Evolutionary conservation across 108 stramenopile genomes (phyloP), one percentile per base, ranked within the genome.

Genomic region (Epithemia pelagica): DNA sequence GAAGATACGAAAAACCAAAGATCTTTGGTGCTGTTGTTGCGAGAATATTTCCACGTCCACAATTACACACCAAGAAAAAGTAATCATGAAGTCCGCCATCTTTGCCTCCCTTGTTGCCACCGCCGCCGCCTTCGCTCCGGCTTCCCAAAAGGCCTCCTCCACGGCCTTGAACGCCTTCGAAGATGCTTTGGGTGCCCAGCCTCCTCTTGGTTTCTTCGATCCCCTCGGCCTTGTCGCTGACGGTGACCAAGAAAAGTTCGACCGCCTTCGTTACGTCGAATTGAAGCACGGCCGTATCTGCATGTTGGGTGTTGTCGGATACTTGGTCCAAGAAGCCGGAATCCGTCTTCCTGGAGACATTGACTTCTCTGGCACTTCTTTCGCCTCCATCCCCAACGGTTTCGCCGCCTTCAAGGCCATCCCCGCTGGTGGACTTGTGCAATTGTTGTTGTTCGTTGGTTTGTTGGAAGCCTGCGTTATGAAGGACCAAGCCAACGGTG

Each of bases 251-350:
- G 81, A 67, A 56, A 77, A 77, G 58, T 82, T 82, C 70, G 81
- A 77, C 70, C 80, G 88, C 63, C 84, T 87, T 66, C 92, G 92
- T 56, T 83, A 78, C 70, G 92, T 87, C 56, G 92, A 94, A 76
- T 68, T 92, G 73, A 94, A 94, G 88, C 95, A 96, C 85, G 95
- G 95, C 61, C 88, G 95, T 63, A 81, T 81, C 69, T 78, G 64
- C 58, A 75, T 76, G 79, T 67, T 81, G 59, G 80, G 81, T 55
- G 73, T 82, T 68, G 80, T 78, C 52, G 88, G 88, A 73, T 76
- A 86, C 75, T 59, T 90, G 25, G 68, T 70, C 32, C 28, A 25
- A 30, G 58, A 62, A 22, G 72, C 67, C 52, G 65, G 80, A 59
- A 67, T 87, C 82, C 78, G 81, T 74, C 87, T 92, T 71, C 77